Evolutionary conservation across 2,329 filamentous ascomycete species (phyloP).

Genomic region (Apiospora malaysiana): DNA sequence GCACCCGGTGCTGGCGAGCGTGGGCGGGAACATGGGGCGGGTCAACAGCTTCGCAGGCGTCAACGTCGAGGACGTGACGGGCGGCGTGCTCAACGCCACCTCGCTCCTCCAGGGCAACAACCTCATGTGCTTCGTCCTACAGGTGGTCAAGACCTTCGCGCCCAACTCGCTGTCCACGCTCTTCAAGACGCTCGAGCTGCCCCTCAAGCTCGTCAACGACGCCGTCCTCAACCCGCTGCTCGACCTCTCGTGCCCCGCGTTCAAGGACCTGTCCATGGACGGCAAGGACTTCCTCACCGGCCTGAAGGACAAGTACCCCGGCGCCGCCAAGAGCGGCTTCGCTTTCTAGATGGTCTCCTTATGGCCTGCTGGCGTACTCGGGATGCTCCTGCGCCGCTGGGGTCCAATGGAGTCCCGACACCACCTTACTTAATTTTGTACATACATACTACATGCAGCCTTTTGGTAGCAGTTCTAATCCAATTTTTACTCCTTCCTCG

Average conservation of each 20-base stretch:
- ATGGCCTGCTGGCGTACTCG: not conserved
- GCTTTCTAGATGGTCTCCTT: conserved; percentile 23
- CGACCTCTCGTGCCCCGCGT: conserved; percentile 38
- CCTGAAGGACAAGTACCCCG: conserved; percentile 29
- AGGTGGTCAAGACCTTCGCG: conserved; percentile 45
- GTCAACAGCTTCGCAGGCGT: conserved; percentile 58
- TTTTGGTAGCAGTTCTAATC: not conserved
- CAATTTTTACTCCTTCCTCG: not conserved
- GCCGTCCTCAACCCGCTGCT: conserved; percentile 38
- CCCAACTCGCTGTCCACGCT: conserved; percentile 50
- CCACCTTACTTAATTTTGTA: not conserved
- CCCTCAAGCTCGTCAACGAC: conserved; percentile 41
- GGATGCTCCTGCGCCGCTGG: not conserved
- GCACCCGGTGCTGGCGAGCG: conserved; percentile 49
- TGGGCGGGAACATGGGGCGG: conserved; percentile 59
- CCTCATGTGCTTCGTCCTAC: conserved; percentile 44
- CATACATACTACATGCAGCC: not conserved
- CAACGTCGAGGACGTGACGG: conserved; percentile 47
- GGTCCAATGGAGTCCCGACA: not conserved
- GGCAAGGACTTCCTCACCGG: conserved; percentile 31
- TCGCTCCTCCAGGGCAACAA: conserved; percentile 55
- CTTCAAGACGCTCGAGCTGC: conserved; percentile 39
- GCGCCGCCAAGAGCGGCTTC: conserved; percentile 26
- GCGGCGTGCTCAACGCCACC: conserved; percentile 49
- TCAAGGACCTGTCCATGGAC: conserved; percentile 35